These are phyloP conservation scores for Hymenoscyphus repandus DNA, from an alignment of 2,329 filamentous ascomycete genomes.

Conservation along the genomic window DNA sequence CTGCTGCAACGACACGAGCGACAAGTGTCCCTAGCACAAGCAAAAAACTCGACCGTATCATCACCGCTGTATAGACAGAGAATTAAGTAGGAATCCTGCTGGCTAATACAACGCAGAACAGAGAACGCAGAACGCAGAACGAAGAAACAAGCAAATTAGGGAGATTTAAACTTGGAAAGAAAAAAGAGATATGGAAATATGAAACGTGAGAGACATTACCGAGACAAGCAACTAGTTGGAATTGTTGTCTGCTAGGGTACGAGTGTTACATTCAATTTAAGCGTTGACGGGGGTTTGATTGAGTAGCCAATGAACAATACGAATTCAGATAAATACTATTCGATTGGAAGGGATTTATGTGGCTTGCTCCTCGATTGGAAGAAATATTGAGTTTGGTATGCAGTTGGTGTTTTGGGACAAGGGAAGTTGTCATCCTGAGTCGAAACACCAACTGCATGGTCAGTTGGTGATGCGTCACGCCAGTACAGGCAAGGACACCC, in stretches of 20 bases:
- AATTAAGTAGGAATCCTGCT: no score
- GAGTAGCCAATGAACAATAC: background rate
- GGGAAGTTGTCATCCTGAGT: no score
- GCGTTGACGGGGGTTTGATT: background rate
- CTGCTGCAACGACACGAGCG: background rate
- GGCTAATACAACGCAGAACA: no score
- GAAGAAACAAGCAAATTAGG: background rate
- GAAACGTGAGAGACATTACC: background rate
- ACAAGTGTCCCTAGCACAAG: conserved; percentile 3
- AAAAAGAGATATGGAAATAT: background rate
- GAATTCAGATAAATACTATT: background rate
- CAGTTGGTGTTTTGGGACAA: conserved; percentile 7
- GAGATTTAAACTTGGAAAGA: background rate
- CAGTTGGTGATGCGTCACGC: no score
- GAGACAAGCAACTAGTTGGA: background rate
- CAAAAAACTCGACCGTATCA: conserved; percentile 1
- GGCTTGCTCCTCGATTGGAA: background rate
- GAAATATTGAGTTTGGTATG: conserved; percentile 3
- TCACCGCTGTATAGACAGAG: conserved; percentile 2
- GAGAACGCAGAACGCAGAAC: no score
- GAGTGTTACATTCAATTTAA: background rate
- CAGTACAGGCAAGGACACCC: no score
- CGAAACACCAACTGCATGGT: no score
- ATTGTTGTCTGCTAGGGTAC: background rate
- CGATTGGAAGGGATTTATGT: background rate